Evolutionary conservation across 352 stramenopile genomes (phyloP), one percentile per base, ranked within the genome.

Genomic region (Pythium volutum): DNA sequence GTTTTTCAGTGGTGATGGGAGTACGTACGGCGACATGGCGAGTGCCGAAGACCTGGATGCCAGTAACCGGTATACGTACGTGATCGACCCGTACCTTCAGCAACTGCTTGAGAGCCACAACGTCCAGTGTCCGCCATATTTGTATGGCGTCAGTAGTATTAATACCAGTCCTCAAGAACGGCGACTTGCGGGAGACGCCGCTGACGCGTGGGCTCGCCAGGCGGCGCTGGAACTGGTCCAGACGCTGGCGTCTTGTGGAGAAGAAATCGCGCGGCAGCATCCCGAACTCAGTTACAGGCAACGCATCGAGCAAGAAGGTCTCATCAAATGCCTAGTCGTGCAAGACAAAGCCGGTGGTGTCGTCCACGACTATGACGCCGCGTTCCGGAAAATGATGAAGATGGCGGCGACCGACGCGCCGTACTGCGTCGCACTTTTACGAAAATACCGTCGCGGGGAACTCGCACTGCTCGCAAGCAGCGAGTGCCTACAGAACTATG

Each of bases 41-140:
- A 64, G 65, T 36, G 53, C 49, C 0, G 56, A 68, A 29, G 41
- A 64, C 9, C 46, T 75, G 22, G 59, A 59, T 4, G 33, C 38
- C 11, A 25, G 33, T 9, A 64, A 61, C 48, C 64, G 65, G 25
- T 75, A 75, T 54, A 62, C 58, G 34, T 76, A 76, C 49, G 18
- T 36, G 25, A 62, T 67, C 38, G 61, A 67, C 15, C 43, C 43
- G 10, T 67, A 59, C 53, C 26, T 67, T 5, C 26, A 62, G 26
- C 45, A 62, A 26, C 36, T 62, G 0, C 53, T 67, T 5, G 54
- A 57, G 39, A 61, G 29, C 15, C 52, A 69, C 49, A 60, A 54
- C 18, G 50, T 69, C 4, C 29, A 20, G 22, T 69, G 62, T n/a
- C 62, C 62, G 1, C 41, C 43, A 4, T 69, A 65, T n/a, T 34